Conservation (phyloP, 257 asterid genomes). For the Scutellaria minor region DNA sequence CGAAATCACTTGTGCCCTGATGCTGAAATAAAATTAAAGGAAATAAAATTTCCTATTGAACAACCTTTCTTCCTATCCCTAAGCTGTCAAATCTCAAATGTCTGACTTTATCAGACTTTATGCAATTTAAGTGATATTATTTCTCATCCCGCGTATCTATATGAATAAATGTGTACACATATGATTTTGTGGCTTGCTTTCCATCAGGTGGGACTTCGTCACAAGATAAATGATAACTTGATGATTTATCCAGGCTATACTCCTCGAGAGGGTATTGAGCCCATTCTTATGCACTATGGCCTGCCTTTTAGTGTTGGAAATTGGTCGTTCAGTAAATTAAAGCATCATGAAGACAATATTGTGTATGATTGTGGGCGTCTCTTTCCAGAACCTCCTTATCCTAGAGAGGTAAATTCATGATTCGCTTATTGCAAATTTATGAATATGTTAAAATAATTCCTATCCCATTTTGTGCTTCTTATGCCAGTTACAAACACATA, state of each 20-base stretch:
- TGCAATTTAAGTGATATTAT: neutral
- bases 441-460: no score
- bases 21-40: neutral
- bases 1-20: slow-evolving; percentile 1
- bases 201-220: slow-evolving; percentile 91
- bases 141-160: slow-evolving; percentile 6
- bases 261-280: slow-evolving; percentile 88
- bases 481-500: no score
- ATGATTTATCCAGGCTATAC: slow-evolving; percentile 97
- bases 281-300: slow-evolving; percentile 96
- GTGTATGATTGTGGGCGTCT: slow-evolving; percentile 90
- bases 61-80: neutral
- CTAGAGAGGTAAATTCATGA: slow-evolving; percentile 74
- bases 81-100: neutral
- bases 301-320: slow-evolving; percentile 87
- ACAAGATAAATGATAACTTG: slow-evolving; percentile 82
- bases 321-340: slow-evolving; percentile 90
- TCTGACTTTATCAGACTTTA: neutral
- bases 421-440: no score
- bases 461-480: no score
- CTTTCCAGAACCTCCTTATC: slow-evolving; percentile 97
- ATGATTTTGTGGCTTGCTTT: slow-evolving; percentile 42
- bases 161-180: neutral
- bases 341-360: slow-evolving; percentile 83
- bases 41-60: neutral